A percentile compares a stretch with the other conserved stretches of the same genome.
Conservation (phyloP, 2,329 filamentous ascomycete genomes). For the Thielaviopsis punctulata region DNA sequence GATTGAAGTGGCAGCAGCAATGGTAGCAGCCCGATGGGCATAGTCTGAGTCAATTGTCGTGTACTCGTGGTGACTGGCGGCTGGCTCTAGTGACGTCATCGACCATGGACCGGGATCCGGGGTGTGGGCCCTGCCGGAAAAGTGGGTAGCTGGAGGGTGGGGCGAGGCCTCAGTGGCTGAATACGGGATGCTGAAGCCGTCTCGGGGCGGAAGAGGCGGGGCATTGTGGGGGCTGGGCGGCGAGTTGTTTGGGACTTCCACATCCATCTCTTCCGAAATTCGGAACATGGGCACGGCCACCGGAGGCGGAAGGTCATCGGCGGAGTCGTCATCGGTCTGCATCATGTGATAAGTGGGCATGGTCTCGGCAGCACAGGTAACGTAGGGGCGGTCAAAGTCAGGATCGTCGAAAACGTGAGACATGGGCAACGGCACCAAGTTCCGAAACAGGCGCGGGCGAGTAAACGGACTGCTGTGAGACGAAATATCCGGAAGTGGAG, state of each 20-base stretch:
- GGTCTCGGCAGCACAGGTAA: neutral
- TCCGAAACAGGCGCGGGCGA: neutral
- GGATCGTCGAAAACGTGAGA: neutral
- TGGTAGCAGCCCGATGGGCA: conserved; percentile 2
- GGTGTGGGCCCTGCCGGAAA: neutral
- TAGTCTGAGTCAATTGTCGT: conserved; percentile 6
- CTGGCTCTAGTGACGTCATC: neutral
- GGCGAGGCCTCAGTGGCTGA: neutral
- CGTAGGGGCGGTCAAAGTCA: neutral
- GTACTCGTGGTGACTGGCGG: conserved; percentile 1
- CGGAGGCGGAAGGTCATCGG: too few relatives aligned
- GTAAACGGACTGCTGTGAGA: neutral
- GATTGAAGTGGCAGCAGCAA: conserved; percentile 8
- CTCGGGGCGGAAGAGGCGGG: too few relatives aligned
- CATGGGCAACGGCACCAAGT: neutral
- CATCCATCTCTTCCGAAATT: neutral
- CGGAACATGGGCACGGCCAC: neutral
- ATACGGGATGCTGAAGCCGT: neutral
- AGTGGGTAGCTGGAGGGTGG: neutral
- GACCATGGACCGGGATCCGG: neutral
- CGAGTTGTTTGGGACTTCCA: neutral
- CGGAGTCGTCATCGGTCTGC: neutral
- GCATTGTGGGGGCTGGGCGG: neutral
- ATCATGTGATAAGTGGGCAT: neutral
- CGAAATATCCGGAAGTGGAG: neutral